Conservation (phyloP, 2,329 filamentous ascomycete genomes). For the Chalara sp. region DNA sequence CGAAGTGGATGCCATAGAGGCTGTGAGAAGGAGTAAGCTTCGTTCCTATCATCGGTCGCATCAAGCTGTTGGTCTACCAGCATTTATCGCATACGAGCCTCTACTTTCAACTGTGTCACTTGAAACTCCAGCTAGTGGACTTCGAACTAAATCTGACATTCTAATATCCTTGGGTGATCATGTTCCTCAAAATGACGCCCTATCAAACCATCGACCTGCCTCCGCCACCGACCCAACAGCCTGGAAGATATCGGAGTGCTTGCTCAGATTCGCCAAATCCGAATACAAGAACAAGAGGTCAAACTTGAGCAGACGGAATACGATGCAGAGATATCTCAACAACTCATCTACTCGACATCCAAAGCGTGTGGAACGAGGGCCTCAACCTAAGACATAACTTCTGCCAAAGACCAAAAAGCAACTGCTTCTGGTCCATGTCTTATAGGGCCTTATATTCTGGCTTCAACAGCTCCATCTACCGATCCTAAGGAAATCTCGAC, state of each 20-base stretch:
- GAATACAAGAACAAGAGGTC: not conserved
- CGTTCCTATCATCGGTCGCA: not conserved
- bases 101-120: not conserved
- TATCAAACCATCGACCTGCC: not conserved
- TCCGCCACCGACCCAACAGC: not conserved
- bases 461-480: too few relatives aligned
- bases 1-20: not conserved
- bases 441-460: too few relatives aligned
- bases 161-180: not conserved
- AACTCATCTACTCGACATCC: too few relatives aligned
- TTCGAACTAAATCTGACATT: not conserved
- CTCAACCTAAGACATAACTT: too few relatives aligned
- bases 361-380: too few relatives aligned
- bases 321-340: too few relatives aligned
- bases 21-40: not conserved
- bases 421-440: too few relatives aligned
- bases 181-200: not conserved
- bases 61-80: not conserved
- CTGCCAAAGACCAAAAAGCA: too few relatives aligned
- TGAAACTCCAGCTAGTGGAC: not conserved
- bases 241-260: not conserved
- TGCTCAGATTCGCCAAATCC: not conserved
- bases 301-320: too few relatives aligned
- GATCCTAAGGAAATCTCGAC: too few relatives aligned
- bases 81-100: not conserved